These are phyloP conservation scores for Podospora comata DNA, from an alignment of 495 filamentous ascomycete genomes.

Conservation along the genomic window DNA sequence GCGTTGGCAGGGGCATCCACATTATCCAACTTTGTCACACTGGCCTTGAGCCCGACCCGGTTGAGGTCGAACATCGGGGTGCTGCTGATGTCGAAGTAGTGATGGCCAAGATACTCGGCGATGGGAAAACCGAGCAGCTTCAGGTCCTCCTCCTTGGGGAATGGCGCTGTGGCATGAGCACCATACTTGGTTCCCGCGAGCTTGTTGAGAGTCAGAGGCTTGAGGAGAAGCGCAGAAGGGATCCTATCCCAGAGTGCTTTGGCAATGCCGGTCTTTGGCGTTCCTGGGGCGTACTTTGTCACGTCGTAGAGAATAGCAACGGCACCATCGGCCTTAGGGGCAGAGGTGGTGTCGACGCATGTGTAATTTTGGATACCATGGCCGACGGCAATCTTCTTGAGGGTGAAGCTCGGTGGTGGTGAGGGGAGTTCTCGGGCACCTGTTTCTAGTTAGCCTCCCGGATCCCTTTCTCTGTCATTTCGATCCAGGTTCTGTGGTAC, in stretches of 20 bases:
- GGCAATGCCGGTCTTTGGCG: constrained; percentile 27
- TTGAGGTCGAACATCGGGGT: constrained; percentile 59
- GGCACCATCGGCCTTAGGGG: constrained; percentile 53
- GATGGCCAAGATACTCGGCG: constrained; percentile 53
- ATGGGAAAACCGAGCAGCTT: constrained; percentile 25
- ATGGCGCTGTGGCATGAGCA: constrained; percentile 38
- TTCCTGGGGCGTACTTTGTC: constrained; percentile 45
- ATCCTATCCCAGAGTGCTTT: constrained; percentile 32
- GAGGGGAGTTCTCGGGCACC: constrained; percentile 42
- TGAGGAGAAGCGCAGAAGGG: constrained; percentile 33
- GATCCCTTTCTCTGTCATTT: background rate
- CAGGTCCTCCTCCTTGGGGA: constrained; percentile 38
- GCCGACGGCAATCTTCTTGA: constrained; percentile 64
- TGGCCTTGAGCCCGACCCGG: constrained; percentile 33
- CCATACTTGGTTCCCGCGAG: constrained; percentile 35
- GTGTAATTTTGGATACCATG: constrained; percentile 79
- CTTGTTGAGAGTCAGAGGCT: constrained; percentile 38
- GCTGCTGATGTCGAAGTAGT: constrained; percentile 57
- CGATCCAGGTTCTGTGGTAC: constrained; percentile 18
- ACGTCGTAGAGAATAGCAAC: constrained; percentile 66
- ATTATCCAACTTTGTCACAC: constrained; percentile 47
- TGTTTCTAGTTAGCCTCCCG: background rate
- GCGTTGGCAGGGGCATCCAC: constrained; percentile 51
- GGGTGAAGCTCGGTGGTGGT: constrained; percentile 44
- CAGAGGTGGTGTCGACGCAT: constrained; percentile 39